Evolutionary conservation across 2,329 filamentous ascomycete species (phyloP).

Genomic region (Venturiaceae sp.): DNA sequence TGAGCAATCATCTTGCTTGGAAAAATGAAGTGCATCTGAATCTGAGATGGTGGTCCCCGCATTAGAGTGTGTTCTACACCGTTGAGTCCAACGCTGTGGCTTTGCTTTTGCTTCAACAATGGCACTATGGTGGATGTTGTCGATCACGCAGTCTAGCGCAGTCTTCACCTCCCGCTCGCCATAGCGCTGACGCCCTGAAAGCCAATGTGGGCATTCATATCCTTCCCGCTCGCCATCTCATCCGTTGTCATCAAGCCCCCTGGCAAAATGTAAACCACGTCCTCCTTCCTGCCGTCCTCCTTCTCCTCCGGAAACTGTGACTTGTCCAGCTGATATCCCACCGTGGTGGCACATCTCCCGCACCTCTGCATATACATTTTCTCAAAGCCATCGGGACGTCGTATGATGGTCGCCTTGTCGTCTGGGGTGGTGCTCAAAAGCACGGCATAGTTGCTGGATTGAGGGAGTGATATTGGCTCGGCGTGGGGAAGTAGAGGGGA

Average conservation of each 20-base stretch:
- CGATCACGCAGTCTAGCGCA: not conserved
- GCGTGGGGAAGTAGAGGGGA: constrained; percentile 23
- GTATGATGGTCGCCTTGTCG: constrained; percentile 39
- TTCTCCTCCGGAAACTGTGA: constrained; percentile 30
- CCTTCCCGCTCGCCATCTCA: constrained; percentile 39
- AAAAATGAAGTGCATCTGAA: too few species aligned
- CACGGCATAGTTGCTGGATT: constrained; percentile 32
- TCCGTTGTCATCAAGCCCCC: constrained; percentile 49
- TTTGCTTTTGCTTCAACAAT: not conserved
- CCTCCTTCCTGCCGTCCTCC: constrained; percentile 25
- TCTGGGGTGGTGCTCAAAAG: constrained; percentile 40
- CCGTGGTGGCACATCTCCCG: constrained; percentile 47
- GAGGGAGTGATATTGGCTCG: constrained; percentile 9
- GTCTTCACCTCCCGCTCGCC: not conserved
- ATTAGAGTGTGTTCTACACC: too few species aligned
- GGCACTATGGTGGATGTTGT: not conserved
- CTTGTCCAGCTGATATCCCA: constrained; percentile 53
- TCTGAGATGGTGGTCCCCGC: too few species aligned
- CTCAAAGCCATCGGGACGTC: constrained; percentile 56
- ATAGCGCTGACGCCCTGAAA: not conserved
- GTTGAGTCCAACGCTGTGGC: too few species aligned
- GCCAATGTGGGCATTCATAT: constrained; percentile 9
- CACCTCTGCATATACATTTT: constrained; percentile 52
- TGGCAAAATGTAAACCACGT: constrained; percentile 51
- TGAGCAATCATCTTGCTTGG: too few species aligned